phyloP scores from a whole-genome alignment of 2,329 filamentous ascomycete genomes.

The Dactylonectria macrodidyma region DNA sequence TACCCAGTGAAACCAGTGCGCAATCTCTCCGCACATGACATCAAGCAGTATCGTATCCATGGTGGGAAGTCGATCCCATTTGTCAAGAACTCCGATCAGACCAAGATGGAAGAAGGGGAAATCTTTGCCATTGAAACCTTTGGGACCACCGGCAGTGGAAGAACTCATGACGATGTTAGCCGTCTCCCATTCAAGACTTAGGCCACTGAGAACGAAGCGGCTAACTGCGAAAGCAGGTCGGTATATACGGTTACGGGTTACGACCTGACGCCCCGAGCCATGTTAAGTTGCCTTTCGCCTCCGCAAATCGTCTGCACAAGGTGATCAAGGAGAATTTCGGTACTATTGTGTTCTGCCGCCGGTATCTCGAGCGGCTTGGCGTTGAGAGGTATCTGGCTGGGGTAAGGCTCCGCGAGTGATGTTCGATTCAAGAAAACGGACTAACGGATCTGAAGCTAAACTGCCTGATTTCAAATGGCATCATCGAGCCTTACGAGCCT shows the following conservation, averaged over 20 bases:
- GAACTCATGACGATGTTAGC: constrained; percentile 81
- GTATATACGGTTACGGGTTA: constrained; percentile 68
- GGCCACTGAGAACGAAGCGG: too few relatives aligned
- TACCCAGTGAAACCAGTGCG: constrained; percentile 85
- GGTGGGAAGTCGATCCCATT: constrained; percentile 92
- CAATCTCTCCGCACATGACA: constrained; percentile 88
- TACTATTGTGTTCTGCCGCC: constrained; percentile 72
- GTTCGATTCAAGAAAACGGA: constrained; percentile 37
- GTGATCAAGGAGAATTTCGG: constrained; percentile 75
- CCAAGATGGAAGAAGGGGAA: constrained; percentile 96
- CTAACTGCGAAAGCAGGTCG: constrained; percentile 51
- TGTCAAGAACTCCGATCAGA: constrained; percentile 74
- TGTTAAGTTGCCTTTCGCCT: constrained; percentile 60
- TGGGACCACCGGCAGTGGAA: constrained; percentile 88
- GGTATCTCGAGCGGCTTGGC: constrained; percentile 76
- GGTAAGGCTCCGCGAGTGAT: constrained; percentile 53
- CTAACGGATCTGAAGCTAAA: constrained; percentile 63
- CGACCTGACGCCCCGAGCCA: constrained; percentile 54
- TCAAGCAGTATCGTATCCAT: constrained; percentile 88
- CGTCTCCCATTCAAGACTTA: neutral
- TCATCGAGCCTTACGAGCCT: constrained; percentile 71
- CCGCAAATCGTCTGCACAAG: constrained; percentile 70
- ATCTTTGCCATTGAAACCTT: constrained; percentile 96
- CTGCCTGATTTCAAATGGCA: constrained; percentile 68
- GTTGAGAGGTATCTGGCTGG: constrained; percentile 71